Evolutionary conservation across 208 protist genomes (phyloP).

Genomic region (Leishmania major): DNA sequence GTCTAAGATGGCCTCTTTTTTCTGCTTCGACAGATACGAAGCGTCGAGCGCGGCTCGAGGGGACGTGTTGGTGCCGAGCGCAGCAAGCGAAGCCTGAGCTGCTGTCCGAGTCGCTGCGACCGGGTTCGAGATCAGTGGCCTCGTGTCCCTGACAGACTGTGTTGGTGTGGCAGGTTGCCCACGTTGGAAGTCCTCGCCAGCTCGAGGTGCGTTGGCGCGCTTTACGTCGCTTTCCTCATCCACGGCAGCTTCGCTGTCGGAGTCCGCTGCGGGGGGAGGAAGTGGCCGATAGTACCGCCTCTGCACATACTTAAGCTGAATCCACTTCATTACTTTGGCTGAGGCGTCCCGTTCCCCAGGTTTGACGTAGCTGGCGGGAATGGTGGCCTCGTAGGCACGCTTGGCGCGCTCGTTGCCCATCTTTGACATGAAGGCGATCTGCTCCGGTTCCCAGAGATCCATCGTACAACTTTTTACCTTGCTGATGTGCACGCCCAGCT

Average conservation of each 20-base stretch:
- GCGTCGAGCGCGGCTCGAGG: too few relatives aligned
- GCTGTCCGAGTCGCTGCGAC: neutral
- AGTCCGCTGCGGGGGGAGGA: neutral
- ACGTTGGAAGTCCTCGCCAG: too few relatives aligned
- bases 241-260: neutral
- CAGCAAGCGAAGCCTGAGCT: neutral
- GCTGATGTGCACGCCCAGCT: slow-evolving; percentile 90
- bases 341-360: slow-evolving; percentile 41
- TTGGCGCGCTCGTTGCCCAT: slow-evolving; percentile 64
- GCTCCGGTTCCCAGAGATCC: slow-evolving; percentile 77
- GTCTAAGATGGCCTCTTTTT: slow-evolving; percentile 8
- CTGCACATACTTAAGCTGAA: slow-evolving; percentile 74
- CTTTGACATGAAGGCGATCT: slow-evolving; percentile 66
- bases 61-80: neutral
- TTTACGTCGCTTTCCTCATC: neutral
- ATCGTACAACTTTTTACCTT: slow-evolving; percentile 88
- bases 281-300: slow-evolving; percentile 33
- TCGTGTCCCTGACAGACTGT: neutral
- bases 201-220: too few relatives aligned
- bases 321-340: slow-evolving; percentile 57
- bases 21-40: neutral
- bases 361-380: slow-evolving; percentile 51
- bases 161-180: too few relatives aligned
- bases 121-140: neutral
- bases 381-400: slow-evolving; percentile 48